phyloP scores from a whole-genome alignment of 2,329 filamentous ascomycete species.

The Microdochium bolleyi region DNA sequence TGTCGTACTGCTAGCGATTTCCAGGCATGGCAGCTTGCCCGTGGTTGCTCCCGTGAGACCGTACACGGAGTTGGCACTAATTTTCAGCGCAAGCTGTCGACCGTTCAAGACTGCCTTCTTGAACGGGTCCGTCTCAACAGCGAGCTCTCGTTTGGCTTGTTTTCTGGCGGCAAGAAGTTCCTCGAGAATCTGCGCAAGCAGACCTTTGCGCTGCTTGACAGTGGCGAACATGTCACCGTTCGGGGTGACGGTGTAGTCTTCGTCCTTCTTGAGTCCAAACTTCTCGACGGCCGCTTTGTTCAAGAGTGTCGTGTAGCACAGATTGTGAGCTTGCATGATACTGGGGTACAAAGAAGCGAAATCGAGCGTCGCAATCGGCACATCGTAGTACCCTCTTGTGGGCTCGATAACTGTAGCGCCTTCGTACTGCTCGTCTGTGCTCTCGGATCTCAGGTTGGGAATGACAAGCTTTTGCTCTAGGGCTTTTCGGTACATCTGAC shows the following conservation, averaged over 20 bases:
- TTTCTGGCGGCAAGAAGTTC: conserved; percentile 90
- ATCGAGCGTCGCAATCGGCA: conserved; percentile 94
- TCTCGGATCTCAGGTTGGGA: conserved; percentile 69
- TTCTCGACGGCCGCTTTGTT: conserved; percentile 72
- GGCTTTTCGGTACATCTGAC: conserved; percentile 92
- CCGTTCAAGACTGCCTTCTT: conserved; percentile 97
- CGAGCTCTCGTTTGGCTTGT: conserved; percentile 84
- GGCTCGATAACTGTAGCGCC: conserved; percentile 98
- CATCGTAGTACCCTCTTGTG: conserved; percentile 84
- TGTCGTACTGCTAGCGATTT: conserved; percentile 94
- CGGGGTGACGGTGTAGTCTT: conserved; percentile 94
- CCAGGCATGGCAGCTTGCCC: conserved; percentile 88
- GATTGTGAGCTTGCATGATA: conserved; percentile 97
- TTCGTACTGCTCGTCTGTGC: conserved; percentile 83
- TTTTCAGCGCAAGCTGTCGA: conserved; percentile 89
- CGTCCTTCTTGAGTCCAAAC: conserved; percentile 71
- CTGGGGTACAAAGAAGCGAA: conserved; percentile 97
- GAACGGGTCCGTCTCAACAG: conserved; percentile 85
- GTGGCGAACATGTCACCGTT: conserved; percentile 94
- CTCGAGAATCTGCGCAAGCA: conserved; percentile 91
- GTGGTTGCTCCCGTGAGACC: conserved; percentile 93
- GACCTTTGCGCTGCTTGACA: conserved; percentile 77
- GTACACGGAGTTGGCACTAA: conserved; percentile 97
- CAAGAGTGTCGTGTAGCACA: conserved; percentile 92
- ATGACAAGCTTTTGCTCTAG: conserved; percentile 90